Percentiles rank a stretch among this genome's conserved stretches.
phyloP scores from a whole-genome alignment of 805 yeast genomes.

The Ogataea degrootiae region DNA sequence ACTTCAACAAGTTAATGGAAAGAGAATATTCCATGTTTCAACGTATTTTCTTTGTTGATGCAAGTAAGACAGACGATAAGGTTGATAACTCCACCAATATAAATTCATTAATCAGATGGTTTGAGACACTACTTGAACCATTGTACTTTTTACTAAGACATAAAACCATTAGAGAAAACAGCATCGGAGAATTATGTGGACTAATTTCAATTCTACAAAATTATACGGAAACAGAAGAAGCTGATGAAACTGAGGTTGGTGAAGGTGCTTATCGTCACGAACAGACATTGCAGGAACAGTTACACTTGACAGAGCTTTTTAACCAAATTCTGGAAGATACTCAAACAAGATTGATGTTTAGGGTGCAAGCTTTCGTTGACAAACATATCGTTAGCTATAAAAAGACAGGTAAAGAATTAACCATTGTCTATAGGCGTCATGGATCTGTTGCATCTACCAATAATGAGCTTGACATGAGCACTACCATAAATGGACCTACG shows the following conservation, averaged over 20 bases:
- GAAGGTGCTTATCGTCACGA: conserved; percentile 19
- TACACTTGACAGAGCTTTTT: conserved; percentile 46
- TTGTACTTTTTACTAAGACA: conserved; percentile 67
- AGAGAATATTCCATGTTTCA: conserved; percentile 60
- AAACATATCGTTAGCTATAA: conserved; percentile 60
- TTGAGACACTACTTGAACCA: conserved; percentile 66
- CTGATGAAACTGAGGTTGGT: conserved; percentile 10
- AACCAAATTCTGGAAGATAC: conserved; percentile 70
- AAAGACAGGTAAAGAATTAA: conserved; percentile 66
- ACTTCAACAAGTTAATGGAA: conserved; percentile 52
- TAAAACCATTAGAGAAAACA: conserved; percentile 63
- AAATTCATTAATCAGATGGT: conserved; percentile 47
- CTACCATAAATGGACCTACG: conserved; percentile 1
- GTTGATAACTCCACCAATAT: conserved; percentile 28
- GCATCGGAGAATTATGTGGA: conserved; percentile 68
- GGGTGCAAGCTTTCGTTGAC: conserved; percentile 71
- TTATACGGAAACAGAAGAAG: conserved; percentile 57
- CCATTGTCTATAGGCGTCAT: conserved; percentile 42
- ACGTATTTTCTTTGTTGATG: conserved; percentile 41
- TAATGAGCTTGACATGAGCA: conserved; percentile 3
- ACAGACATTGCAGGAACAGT: conserved; percentile 10
- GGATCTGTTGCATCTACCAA: conserved; percentile 4
- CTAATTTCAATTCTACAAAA: conserved; percentile 64
- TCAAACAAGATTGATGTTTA: conserved; percentile 75
- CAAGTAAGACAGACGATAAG: conserved; percentile 7